Base-by-base conservation (phyloP, 305 asterid genomes). In the Fraxinus angustifolia region DNA sequence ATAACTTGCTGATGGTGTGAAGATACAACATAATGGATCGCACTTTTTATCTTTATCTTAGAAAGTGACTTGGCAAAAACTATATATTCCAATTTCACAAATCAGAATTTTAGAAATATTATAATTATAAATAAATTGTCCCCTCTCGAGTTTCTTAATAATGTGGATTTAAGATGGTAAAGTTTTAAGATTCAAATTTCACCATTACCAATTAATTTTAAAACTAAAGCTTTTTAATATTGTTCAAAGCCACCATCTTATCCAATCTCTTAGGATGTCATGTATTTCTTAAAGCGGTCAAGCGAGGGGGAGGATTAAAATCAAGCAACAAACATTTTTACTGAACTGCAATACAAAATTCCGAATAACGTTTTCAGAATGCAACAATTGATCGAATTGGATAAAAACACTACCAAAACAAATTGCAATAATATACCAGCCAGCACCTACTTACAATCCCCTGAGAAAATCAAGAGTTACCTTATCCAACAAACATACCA, bases 371-470 rank as follows among this genome's bases (percentile, higher is more conserved):
- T 33, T 38, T 30, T 62, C 82, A 85, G 78, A 48, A 80, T 40
- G 78, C 86, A 83, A 75, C 72, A 50, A 30, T 38, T 85, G 65
- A 74, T 72, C 19, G 19, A 80, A 80, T 74, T 84, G 65, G 45
- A 40, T 77, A 19, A 81, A 78, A 73, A 77, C 81, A 62, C 53
- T 75, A 75, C 26, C 78, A 81, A 75, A 75, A 78, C 80, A 78
- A 80, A 84, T 60, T 40, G 31, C 16, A 86, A 68, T 68, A 38
- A 68, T 73, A 77, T 81, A 79, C 56, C 50, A 74, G 3, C 78
- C 45, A 33, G 71, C 76, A 83, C 79, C 75, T 42, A 80, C 79
- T 45, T 19, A 75, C 58, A 76, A 78, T 30, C 10, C 74, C 73
- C 74, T 30, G 74, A 26, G 74, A 26, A 68, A 68, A 68, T 26